Evolutionary conservation across 345 rosid genomes (phyloP).

Genomic region (Euphorbia peplus): DNA sequence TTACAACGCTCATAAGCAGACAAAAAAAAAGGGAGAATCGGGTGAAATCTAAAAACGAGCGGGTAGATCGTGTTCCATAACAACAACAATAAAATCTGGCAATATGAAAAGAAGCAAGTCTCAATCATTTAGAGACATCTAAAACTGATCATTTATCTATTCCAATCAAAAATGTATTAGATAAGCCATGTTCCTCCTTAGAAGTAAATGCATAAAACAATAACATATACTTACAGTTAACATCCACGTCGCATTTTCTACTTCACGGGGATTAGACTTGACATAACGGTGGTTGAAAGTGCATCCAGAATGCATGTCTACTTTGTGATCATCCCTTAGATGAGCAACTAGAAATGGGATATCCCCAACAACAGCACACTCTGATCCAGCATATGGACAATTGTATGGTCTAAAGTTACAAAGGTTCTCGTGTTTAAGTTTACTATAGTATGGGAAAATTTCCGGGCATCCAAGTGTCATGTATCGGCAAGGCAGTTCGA

Average conservation of each 20-base stretch:
- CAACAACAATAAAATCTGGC: background rate
- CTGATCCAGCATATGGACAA: constrained; percentile 96
- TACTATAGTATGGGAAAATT: constrained; percentile 91
- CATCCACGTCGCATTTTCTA: constrained; percentile 98
- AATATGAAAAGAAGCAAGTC: background rate
- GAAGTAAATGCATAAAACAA: background rate
- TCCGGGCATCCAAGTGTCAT: constrained; percentile 79
- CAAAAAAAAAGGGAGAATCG: too few species aligned
- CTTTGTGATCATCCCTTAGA: constrained; percentile 91
- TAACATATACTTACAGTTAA: constrained; percentile 61
- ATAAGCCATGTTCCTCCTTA: background rate
- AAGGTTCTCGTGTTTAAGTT: constrained; percentile 79
- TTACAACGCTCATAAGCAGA: too few species aligned
- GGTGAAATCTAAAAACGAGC: too few species aligned
- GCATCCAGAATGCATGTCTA: constrained; percentile 96
- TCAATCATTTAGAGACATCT: constrained; percentile 2
- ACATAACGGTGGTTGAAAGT: constrained; percentile 97
- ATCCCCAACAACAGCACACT: constrained; percentile 77
- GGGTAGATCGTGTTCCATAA: background rate
- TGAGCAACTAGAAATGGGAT: constrained; percentile 85
- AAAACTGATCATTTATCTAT: background rate
- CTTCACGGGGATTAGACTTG: constrained; percentile 97
- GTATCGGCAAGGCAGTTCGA: constrained; percentile 85
- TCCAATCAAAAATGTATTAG: constrained; percentile 2
- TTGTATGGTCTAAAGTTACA: constrained; percentile 90